phyloP scores from a whole-genome alignment of 179 eudicot species.

The Gypsophila paniculata region DNA sequence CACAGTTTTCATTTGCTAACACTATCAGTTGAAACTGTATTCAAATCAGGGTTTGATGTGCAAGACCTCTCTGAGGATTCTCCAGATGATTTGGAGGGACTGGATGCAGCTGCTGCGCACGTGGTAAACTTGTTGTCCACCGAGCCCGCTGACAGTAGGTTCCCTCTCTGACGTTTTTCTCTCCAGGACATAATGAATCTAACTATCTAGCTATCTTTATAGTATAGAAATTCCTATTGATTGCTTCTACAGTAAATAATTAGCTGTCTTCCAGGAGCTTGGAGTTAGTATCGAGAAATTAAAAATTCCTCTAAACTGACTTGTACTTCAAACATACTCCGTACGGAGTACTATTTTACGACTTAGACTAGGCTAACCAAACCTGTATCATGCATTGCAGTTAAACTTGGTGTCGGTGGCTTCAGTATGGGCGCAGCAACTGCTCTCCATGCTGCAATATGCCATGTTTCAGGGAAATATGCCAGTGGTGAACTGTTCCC shows the following conservation, averaged over 20 bases:
- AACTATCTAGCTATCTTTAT: slow-evolving; percentile 3
- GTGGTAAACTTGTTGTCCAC: slow-evolving; percentile 48
- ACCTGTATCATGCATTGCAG: slow-evolving; percentile 23
- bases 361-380: background rate
- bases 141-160: slow-evolving; percentile 49
- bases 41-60: slow-evolving; percentile 45
- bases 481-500: slow-evolving; percentile 36
- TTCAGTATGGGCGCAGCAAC: slow-evolving; percentile 55
- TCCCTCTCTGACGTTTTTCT: slow-evolving; percentile 6
- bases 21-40: slow-evolving; percentile 11
- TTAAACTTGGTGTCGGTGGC: slow-evolving; percentile 48
- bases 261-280: background rate
- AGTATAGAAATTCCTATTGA: background rate
- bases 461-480: slow-evolving; percentile 35
- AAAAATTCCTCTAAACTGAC: background rate
- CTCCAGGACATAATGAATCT: background rate
- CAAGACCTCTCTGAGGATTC: slow-evolving; percentile 42
- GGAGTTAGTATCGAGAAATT: background rate
- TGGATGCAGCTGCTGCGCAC: slow-evolving; percentile 46
- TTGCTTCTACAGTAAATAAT: background rate
- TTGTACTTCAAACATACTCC: background rate
- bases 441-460: slow-evolving; percentile 39
- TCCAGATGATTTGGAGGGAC: slow-evolving; percentile 42
- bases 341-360: background rate
- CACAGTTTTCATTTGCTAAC: slow-evolving; percentile 17